Percentiles rank a stretch among this genome's conserved stretches.
These are phyloP conservation scores for Hanseniaspora clermontiae DNA, from an alignment of 805 yeast species.

Conservation along the genomic window DNA sequence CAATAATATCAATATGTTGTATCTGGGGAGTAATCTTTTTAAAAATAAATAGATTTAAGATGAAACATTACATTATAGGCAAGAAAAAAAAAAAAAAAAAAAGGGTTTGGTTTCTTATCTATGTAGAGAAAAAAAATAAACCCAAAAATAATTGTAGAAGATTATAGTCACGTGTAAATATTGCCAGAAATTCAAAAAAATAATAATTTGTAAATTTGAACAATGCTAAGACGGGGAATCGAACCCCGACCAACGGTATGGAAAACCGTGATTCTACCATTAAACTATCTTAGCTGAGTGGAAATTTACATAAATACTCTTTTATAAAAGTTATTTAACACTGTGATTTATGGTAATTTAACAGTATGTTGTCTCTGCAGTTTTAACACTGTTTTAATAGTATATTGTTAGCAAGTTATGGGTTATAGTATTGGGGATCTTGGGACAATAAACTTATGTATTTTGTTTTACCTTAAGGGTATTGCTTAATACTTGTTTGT, in stretches of 20 bases:
- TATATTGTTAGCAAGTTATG: no score
- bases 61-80: no score
- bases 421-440: no score
- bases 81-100: no score
- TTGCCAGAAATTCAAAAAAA: not conserved
- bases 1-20: not conserved
- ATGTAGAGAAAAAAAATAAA: no score
- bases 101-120: not conserved
- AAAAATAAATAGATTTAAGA: not conserved
- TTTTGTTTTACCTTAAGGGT: no score
- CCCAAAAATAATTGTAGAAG: not conserved
- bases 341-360: not conserved
- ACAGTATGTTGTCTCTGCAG: no score
- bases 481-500: no score
- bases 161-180: not conserved
- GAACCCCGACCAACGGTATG: conserved; percentile 14
- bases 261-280: conserved; percentile 14
- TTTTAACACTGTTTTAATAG: no score
- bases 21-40: not conserved
- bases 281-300: conserved; percentile 12
- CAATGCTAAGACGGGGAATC: conserved; percentile 14
- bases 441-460: no score
- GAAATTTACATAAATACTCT: not conserved
- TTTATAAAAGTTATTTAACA: not conserved
- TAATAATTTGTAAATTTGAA: not conserved